These are phyloP conservation scores for Phialemonium atrogriseum DNA, from an alignment of 2,329 filamentous ascomycete genomes.

Conservation along the genomic window DNA sequence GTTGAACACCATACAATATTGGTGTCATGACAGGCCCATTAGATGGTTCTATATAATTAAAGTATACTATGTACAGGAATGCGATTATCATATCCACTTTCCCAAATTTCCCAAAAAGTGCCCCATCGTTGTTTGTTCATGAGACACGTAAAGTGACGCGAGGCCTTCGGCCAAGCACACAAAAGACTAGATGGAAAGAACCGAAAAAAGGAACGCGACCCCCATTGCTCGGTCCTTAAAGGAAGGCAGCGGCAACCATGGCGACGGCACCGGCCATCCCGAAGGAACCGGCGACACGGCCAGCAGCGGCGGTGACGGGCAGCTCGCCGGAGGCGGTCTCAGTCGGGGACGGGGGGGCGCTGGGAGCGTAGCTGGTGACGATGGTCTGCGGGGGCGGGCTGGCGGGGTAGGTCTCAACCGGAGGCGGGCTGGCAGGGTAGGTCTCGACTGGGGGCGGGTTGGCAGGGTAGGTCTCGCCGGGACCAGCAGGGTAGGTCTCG, in stretches of 20 bases:
- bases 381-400: slow-evolving; percentile 6
- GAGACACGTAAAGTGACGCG: too few species aligned
- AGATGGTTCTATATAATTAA: too few species aligned
- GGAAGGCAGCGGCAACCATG: slow-evolving; percentile 11
- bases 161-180: too few species aligned
- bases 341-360: slow-evolving; percentile 11
- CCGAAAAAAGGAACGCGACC: too few species aligned
- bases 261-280: slow-evolving; percentile 10
- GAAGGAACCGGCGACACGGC: slow-evolving; percentile 8
- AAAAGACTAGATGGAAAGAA: too few species aligned
- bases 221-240: too few species aligned
- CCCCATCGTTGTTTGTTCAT: too few species aligned
- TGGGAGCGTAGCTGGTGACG: slow-evolving; percentile 10
- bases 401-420: slow-evolving; percentile 1
- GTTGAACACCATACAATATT: too few species aligned
- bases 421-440: not conserved
- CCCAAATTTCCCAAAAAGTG: too few species aligned
- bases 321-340: slow-evolving; percentile 4
- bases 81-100: too few species aligned
- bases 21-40: too few species aligned
- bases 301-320: slow-evolving; percentile 12
- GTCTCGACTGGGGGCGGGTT: not conserved
- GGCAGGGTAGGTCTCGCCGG: not conserved
- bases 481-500: not conserved
- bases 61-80: too few species aligned